Evolutionary conservation across 805 yeast species (phyloP), one percentile per base, ranked within the genome.

Genomic region (Spathaspora arborariae): DNA sequence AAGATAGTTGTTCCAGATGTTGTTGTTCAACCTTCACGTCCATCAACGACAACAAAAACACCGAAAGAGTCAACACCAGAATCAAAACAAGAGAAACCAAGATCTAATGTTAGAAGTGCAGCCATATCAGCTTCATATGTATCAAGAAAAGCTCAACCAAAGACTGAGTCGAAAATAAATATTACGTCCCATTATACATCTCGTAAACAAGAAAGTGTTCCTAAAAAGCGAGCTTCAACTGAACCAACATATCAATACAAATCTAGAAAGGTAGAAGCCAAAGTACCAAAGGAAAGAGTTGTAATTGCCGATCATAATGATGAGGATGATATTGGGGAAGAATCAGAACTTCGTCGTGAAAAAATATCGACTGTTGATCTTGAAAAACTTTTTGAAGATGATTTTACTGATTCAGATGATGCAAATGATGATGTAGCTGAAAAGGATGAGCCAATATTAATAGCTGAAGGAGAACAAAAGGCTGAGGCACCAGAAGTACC

Each of bases 251-350:
- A 56, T 42, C 58, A 63, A 44, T 71, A 71, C 49, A 68, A 69
- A 47, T 68, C 74, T 4, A 55, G 75, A 15, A 71, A 70, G 48
- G 27, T 51, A 13, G 68, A 67, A 35, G 54, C 49, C 22, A 55
- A 53, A 37, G 56, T 55, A 39, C 68, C 69, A 10, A 60, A 53
- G 37, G 76, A 72, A 43, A 57, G 72, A 20, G 73, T 70, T 21
- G 63, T 70, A 4, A 57, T 65, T n/a, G 62, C 72, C 4, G 45
- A 49, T 21, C 18, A 39, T 36, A 45, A 42, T 20, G 46, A 49
- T 9, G 27, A 8, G 5, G 48, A 53, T 22, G 57, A 52, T 13
- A 48, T 37, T 8, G 53, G 46, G 20, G 50, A 50, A 36, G 54
- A 49, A 11, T 46, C 22, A 4, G 46, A 44, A 5, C 22, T 11